These are phyloP conservation scores for Diaporthe australafricana DNA, from an alignment of 2,329 filamentous ascomycete species.

Conservation along the genomic window DNA sequence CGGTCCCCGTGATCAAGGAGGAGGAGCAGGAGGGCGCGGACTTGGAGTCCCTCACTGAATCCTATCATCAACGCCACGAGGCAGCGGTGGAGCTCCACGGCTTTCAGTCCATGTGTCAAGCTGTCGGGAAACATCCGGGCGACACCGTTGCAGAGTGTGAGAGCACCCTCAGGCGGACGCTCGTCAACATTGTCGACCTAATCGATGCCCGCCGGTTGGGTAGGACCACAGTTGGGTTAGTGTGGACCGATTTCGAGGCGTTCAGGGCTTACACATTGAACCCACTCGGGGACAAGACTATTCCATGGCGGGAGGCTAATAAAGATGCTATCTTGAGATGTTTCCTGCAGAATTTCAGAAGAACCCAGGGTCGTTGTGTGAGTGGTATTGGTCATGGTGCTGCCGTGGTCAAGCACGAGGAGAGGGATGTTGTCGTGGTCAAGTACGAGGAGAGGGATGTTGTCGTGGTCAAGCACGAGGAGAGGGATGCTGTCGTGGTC, in stretches of 20 bases:
- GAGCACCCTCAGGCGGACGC: neutral
- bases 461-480: neutral
- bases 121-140: neutral
- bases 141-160: neutral
- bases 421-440: too few relatives aligned
- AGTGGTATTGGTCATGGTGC: too few relatives aligned
- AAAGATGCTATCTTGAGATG: neutral
- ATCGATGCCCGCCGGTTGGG: neutral
- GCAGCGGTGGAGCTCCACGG: neutral
- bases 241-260: neutral
- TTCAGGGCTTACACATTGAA: neutral
- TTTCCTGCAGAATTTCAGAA: neutral
- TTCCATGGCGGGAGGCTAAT: neutral
- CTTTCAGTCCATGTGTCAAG: slow-evolving; percentile 12
- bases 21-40: neutral
- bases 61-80: neutral
- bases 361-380: too few relatives aligned
- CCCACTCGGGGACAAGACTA: neutral
- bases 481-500: neutral
- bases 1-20: neutral
- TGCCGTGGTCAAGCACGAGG: too few relatives aligned
- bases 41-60: neutral
- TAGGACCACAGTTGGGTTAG: neutral
- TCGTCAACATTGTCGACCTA: slow-evolving; percentile 24
- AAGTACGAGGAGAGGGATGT: slow-evolving; percentile 11